Percentiles rank a stretch among this genome's conserved stretches.
Evolutionary conservation across 176 grass and related monocot genomes (phyloP).

Genomic region (Olyra latifolia): DNA sequence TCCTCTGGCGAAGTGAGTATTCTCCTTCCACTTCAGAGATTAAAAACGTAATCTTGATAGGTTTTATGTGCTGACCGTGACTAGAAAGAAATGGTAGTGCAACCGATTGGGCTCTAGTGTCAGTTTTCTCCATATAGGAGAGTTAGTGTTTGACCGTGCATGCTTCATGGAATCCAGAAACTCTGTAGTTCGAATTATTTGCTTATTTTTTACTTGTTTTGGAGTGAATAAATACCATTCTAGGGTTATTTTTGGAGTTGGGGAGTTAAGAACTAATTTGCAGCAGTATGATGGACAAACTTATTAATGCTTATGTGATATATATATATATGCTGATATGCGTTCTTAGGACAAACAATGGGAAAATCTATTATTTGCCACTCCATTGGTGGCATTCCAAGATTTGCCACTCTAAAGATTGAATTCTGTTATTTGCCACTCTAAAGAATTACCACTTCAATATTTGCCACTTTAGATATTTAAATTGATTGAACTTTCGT

Average conservation of each 20-base stretch:
- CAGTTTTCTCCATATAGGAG: background rate
- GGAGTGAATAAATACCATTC: background rate
- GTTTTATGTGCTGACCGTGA: background rate
- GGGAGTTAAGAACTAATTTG: background rate
- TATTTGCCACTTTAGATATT: too few species aligned
- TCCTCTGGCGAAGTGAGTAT: slow-evolving; percentile 76
- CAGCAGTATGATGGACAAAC: background rate
- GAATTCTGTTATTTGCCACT: too few species aligned
- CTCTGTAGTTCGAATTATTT: background rate
- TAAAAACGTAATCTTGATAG: slow-evolving; percentile 18
- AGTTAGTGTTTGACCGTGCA: slow-evolving; percentile 14
- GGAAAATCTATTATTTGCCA: too few species aligned
- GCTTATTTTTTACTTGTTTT: background rate
- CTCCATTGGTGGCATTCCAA: too few species aligned
- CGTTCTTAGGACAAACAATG: background rate
- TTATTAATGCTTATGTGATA: background rate
- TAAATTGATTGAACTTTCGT: too few species aligned
- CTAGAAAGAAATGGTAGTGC: background rate
- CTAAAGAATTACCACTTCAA: too few species aligned
- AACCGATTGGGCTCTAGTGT: background rate
- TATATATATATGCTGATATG: background rate
- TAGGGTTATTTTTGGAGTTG: background rate
- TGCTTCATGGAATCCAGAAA: background rate
- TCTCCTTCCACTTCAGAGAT: background rate
- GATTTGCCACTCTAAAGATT: too few species aligned